Percentiles rank a stretch among this genome's conserved stretches.
Conservation (phyloP, 2,329 filamentous ascomycete genomes). For the Sclerotiophoma versabilis region DNA sequence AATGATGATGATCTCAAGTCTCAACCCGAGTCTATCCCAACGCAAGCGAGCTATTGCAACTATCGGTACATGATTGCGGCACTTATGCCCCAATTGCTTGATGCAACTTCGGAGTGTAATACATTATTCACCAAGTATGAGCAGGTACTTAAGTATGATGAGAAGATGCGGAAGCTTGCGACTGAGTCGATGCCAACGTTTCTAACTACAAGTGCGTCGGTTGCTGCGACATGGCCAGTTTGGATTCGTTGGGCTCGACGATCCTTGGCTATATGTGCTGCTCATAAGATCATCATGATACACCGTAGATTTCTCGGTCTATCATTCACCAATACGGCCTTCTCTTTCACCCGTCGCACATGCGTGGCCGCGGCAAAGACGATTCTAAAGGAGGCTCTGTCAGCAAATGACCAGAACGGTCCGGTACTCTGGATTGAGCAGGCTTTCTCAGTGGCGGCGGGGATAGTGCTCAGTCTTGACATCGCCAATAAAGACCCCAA, state of each 20-base stretch:
- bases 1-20: slow-evolving; percentile 38
- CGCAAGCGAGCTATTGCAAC: slow-evolving; percentile 45
- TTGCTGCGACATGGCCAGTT: slow-evolving; percentile 44
- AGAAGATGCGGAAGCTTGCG: slow-evolving; percentile 46
- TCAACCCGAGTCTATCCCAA: slow-evolving; percentile 29
- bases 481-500: slow-evolving; percentile 40
- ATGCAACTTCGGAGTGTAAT: slow-evolving; percentile 44
- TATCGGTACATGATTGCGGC: slow-evolving; percentile 48
- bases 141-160: slow-evolving; percentile 50
- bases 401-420: slow-evolving; percentile 40
- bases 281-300: slow-evolving; percentile 55
- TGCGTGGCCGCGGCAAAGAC: slow-evolving; percentile 51
- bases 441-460: slow-evolving; percentile 51
- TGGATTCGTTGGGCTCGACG: slow-evolving; percentile 50
- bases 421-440: slow-evolving; percentile 52
- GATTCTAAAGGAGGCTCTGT: slow-evolving; percentile 49
- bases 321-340: slow-evolving; percentile 50
- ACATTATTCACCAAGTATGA: slow-evolving; percentile 53
- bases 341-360: slow-evolving; percentile 49
- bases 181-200: slow-evolving; percentile 45
- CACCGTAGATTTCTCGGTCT: slow-evolving; percentile 49
- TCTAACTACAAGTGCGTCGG: slow-evolving; percentile 37
- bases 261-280: slow-evolving; percentile 47
- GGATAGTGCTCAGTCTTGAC: slow-evolving; percentile 51
- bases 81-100: slow-evolving; percentile 49